Evolutionary conservation across 2,329 filamentous ascomycete genomes (phyloP).

Genomic region (Beauveria brongniartii): DNA sequence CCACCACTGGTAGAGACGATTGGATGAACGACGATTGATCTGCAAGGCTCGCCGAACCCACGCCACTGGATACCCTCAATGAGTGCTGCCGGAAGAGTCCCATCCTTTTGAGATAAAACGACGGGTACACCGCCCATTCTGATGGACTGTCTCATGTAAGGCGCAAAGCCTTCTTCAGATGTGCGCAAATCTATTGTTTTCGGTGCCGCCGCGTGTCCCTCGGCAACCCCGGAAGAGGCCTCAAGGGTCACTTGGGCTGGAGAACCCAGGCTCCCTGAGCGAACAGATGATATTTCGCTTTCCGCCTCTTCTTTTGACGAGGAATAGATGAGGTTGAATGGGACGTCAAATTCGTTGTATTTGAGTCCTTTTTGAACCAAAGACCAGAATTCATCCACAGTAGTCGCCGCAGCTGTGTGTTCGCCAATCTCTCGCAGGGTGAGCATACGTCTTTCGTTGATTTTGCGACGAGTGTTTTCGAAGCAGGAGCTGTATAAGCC

Average conservation of each 20-base stretch:
- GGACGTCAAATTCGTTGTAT: conserved; percentile 67
- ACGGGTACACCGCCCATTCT: conserved; percentile 55
- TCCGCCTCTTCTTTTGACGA: conserved; percentile 58
- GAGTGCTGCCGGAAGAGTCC: conserved; percentile 55
- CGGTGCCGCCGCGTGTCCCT: conserved; percentile 53
- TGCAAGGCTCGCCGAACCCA: conserved; percentile 63
- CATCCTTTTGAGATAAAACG: conserved; percentile 57
- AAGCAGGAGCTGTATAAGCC: conserved; percentile 75
- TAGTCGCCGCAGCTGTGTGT: conserved; percentile 62
- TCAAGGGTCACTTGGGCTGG: conserved; percentile 62
- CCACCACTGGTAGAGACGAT: conserved; percentile 66
- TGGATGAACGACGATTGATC: conserved; percentile 66
- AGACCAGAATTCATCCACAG: conserved; percentile 66
- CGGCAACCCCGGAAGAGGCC: conserved; percentile 60
- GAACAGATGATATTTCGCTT: conserved; percentile 63
- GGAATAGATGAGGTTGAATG: conserved; percentile 71
- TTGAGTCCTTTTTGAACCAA: conserved; percentile 61
- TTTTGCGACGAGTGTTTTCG: conserved; percentile 70
- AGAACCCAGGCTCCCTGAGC: conserved; percentile 56
- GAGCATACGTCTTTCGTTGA: conserved; percentile 73
- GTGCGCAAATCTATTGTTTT: conserved; percentile 58
- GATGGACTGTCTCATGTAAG: conserved; percentile 70
- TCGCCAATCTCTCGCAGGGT: conserved; percentile 72
- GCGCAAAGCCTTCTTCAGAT: conserved; percentile 65
- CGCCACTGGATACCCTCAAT: conserved; percentile 61